Evolutionary conservation across 1,284 basidiomycete species (phyloP).

Genomic region (Porogramme epimiltina): DNA sequence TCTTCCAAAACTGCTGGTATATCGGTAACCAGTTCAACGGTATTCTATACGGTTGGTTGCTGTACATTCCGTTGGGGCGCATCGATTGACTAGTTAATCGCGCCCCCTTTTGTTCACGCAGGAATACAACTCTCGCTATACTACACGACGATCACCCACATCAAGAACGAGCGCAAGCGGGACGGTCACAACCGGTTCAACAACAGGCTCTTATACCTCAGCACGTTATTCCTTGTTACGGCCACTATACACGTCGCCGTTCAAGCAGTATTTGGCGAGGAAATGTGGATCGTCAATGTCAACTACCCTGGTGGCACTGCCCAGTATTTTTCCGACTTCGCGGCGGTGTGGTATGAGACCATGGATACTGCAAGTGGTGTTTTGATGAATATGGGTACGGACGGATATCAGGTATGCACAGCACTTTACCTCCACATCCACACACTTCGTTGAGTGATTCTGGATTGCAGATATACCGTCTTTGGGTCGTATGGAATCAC

Average conservation of each 20-base stretch:
- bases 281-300: slow-evolving; percentile 22
- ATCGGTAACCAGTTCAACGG: slow-evolving; percentile 1
- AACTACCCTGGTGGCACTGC: slow-evolving; percentile 15
- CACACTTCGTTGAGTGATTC: slow-evolving; percentile 9
- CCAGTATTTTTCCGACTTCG: slow-evolving; percentile 14
- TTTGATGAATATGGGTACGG: slow-evolving; percentile 11
- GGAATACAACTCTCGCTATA: neutral
- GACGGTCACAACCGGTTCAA: neutral
- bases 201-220: slow-evolving; percentile 5
- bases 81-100: too few species aligned
- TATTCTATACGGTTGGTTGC: slow-evolving; percentile 1
- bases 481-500: slow-evolving; percentile 13
- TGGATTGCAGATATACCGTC: slow-evolving; percentile 15
- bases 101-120: neutral
- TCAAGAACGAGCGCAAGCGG: neutral
- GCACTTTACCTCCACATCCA: slow-evolving; percentile 16
- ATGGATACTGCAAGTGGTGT: slow-evolving; percentile 13
- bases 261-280: slow-evolving; percentile 21
- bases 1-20: neutral
- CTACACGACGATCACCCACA: neutral
- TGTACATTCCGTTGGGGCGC: neutral
- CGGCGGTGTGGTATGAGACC: slow-evolving; percentile 24
- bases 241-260: slow-evolving; percentile 19
- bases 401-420: slow-evolving; percentile 18
- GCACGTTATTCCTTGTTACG: slow-evolving; percentile 11